phyloP scores from a whole-genome alignment of 129 eudicot species.

The Artemisia tridentata region DNA sequence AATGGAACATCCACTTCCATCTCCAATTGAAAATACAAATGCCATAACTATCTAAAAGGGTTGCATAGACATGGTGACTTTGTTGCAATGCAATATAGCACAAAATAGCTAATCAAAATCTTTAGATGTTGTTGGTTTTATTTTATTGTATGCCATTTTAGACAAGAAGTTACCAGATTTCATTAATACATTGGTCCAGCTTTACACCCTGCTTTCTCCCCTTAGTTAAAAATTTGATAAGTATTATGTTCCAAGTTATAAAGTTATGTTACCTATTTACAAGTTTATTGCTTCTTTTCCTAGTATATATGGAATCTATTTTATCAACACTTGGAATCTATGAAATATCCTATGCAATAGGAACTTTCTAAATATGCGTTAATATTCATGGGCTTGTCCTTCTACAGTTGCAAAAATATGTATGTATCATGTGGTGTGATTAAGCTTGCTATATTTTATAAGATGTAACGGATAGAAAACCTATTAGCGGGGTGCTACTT shows the following conservation, averaged over 20 bases:
- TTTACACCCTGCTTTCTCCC: too few relatives aligned
- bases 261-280: background rate
- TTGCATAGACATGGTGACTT: background rate
- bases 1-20: background rate
- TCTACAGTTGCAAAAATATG: background rate
- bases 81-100: background rate
- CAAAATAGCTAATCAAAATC: background rate
- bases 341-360: background rate
- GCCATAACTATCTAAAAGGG: slow-evolving; percentile 5
- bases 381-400: background rate
- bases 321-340: background rate
- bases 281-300: background rate
- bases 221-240: background rate
- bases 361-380: background rate
- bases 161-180: background rate
- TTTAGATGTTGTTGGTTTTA: background rate
- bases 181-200: background rate
- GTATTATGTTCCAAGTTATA: slow-evolving; percentile 2
- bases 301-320: background rate
- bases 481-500: background rate
- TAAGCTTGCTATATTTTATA: background rate
- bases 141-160: background rate
- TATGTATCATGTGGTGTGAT: background rate
- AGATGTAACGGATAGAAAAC: background rate
- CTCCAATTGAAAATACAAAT: background rate